phyloP scores from a whole-genome alignment of 108 stramenopile species.

The Thalassiosira profunda region DNA sequence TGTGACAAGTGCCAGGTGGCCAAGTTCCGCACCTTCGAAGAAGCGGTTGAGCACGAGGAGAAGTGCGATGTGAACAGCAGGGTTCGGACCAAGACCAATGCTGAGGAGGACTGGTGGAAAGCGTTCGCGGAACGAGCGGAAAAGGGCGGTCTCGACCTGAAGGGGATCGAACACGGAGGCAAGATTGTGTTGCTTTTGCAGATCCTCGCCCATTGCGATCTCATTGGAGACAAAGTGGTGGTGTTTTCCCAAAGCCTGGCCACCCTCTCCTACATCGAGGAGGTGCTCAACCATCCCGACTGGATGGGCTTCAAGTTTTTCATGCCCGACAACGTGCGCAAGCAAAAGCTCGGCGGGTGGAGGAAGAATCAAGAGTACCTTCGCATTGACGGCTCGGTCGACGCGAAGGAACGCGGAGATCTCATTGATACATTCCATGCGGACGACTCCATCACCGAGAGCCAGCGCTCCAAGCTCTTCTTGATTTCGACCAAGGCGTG shows the following conservation, averaged over 20 bases:
- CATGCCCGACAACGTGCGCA: constrained; percentile 22
- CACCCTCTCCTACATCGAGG: constrained; percentile 71
- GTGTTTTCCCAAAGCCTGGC: constrained; percentile 72
- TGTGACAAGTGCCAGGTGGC: constrained; percentile 42
- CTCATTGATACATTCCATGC: constrained; percentile 57
- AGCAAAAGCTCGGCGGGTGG: constrained; percentile 61
- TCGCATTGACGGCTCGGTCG: constrained; percentile 74
- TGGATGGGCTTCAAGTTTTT: constrained; percentile 53
- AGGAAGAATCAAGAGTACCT: constrained; percentile 57
- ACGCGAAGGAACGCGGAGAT: constrained; percentile 64
- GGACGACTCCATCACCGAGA: too few species aligned
- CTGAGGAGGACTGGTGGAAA: constrained; percentile 53
- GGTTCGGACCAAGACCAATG: constrained; percentile 2
- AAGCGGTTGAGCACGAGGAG: constrained; percentile 43
- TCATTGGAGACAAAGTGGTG: constrained; percentile 74
- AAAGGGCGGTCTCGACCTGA: constrained; percentile 47
- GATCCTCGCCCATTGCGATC: constrained; percentile 58
- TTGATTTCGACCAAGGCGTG: constrained; percentile 62
- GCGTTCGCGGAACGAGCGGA: constrained; percentile 35
- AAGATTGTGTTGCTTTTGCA: constrained; percentile 75
- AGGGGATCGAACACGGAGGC: constrained; percentile 49
- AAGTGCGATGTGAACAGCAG: constrained; percentile 3
- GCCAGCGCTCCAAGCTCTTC: constrained; percentile 37
- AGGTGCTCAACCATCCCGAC: constrained; percentile 44
- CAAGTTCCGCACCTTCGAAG: constrained; percentile 38